These are phyloP conservation scores for Russula olivacea DNA, from an alignment of 768 basidiomycete genomes.

Conservation along the genomic window DNA sequence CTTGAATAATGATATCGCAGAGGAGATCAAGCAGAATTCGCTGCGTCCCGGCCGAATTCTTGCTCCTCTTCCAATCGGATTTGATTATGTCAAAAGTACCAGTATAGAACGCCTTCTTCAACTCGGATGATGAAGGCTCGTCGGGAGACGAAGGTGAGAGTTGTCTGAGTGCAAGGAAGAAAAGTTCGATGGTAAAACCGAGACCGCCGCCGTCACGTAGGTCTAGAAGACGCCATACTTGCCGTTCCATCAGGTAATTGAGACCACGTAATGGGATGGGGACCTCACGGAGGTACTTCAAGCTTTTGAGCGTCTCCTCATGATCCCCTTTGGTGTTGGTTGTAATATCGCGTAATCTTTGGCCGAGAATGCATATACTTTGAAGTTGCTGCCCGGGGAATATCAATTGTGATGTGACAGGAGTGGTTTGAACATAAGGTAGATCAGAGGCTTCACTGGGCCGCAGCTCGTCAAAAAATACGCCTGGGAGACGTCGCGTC, in stretches of 20 bases:
- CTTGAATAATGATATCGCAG: slow-evolving; percentile 1
- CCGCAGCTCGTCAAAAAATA: too few relatives aligned
- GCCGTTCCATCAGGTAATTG: background rate
- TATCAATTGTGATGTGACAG: background rate
- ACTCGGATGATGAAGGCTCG: background rate
- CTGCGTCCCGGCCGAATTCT: background rate
- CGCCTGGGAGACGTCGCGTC: too few relatives aligned
- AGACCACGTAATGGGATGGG: background rate
- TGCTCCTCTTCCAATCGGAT: background rate
- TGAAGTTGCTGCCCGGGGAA: too few relatives aligned
- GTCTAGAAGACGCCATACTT: slow-evolving; percentile 9
- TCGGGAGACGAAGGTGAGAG: background rate
- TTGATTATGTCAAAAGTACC: background rate
- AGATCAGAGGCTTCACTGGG: background rate
- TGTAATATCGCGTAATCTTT: background rate
- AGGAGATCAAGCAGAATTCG: background rate
- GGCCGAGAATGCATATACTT: background rate
- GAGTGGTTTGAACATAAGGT: background rate
- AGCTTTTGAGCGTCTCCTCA: background rate
- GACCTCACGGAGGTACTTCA: background rate
- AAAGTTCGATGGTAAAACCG: slow-evolving; percentile 1
- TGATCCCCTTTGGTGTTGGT: background rate
- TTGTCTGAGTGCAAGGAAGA: slow-evolving; percentile 7
- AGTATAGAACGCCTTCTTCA: background rate
- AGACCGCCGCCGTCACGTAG: slow-evolving; percentile 1